Percentiles rank a stretch among this genome's conserved stretches.
Conservation (phyloP, 2,329 filamentous ascomycete genomes). For the Epichloe typhina region DNA sequence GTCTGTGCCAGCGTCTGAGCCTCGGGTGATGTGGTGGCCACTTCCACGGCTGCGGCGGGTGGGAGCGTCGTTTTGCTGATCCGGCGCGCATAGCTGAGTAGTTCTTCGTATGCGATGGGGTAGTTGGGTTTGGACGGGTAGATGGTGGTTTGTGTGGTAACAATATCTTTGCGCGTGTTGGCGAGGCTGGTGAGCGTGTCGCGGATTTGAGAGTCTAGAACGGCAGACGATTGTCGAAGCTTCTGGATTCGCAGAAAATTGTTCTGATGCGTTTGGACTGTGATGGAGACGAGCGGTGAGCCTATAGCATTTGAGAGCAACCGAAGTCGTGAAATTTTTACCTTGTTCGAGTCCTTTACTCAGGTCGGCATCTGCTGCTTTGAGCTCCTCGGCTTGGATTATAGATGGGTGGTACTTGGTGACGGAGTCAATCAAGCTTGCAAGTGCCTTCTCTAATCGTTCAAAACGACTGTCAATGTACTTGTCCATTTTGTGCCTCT, state of each 20-base stretch:
- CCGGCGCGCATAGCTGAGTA: conserved; percentile 64
- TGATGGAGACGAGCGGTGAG: background rate
- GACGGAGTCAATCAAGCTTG: conserved; percentile 63
- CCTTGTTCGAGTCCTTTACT: conserved; percentile 51
- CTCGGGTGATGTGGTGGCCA: conserved; percentile 18
- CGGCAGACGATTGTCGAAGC: conserved; percentile 51
- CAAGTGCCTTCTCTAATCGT: conserved; percentile 52
- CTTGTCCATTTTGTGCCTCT: conserved; percentile 40
- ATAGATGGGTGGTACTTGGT: conserved; percentile 68
- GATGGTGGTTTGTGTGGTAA: conserved; percentile 44
- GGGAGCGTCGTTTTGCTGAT: conserved; percentile 73
- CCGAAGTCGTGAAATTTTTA: conserved; percentile 19
- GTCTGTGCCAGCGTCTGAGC: conserved; percentile 9
- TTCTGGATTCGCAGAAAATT: conserved; percentile 57
- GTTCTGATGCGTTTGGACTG: conserved; percentile 61
- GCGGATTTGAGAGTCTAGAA: conserved; percentile 60
- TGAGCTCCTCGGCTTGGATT: conserved; percentile 52
- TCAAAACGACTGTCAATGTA: conserved; percentile 50
- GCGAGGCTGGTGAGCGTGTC: conserved; percentile 57
- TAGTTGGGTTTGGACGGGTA: conserved; percentile 38
- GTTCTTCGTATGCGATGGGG: conserved; percentile 54
- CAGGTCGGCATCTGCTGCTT: conserved; percentile 56
- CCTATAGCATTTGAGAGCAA: too few species aligned
- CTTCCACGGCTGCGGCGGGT: conserved; percentile 38
- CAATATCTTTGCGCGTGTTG: conserved; percentile 58